Percentiles rank a stretch among this genome's conserved stretches.
phyloP scores from a whole-genome alignment of 768 basidiomycete species.

The Phylloporus rhodoxanthus region DNA sequence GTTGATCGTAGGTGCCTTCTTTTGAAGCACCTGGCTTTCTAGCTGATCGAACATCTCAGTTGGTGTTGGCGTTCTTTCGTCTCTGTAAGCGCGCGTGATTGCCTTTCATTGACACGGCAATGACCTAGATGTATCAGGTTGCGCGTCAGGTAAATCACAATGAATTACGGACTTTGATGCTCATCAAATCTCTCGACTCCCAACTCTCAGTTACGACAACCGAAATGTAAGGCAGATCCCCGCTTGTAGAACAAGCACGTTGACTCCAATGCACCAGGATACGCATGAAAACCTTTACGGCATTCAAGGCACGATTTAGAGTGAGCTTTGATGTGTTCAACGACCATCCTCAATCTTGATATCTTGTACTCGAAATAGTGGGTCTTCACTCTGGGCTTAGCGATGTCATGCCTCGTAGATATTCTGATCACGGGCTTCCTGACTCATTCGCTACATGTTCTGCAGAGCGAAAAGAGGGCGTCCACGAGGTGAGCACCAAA shows the following conservation, averaged over 20 bases:
- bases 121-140: conserved; percentile 27
- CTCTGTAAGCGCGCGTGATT: conserved; percentile 19
- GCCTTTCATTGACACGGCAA: not conserved
- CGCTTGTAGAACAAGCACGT: not conserved
- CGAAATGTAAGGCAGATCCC: conserved; percentile 23
- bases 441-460: conserved; percentile 36
- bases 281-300: conserved; percentile 19
- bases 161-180: conserved; percentile 1
- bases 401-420: conserved; percentile 45
- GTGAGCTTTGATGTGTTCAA: conserved; percentile 3
- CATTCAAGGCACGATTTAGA: conserved; percentile 22
- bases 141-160: conserved; percentile 23
- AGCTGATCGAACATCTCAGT: conserved; percentile 14
- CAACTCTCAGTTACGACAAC: conserved; percentile 21
- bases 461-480: conserved; percentile 37
- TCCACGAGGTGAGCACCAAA: conserved; percentile 30
- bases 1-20: conserved; percentile 29
- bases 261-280: conserved; percentile 17
- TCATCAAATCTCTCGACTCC: conserved; percentile 15
- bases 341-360: not conserved
- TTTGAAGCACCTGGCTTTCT: not conserved
- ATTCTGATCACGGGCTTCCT: conserved; percentile 44
- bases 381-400: conserved; percentile 47
- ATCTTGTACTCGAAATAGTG: conserved; percentile 29
- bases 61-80: conserved; percentile 27